A percentile compares a stretch with the other conserved stretches of the same genome.
phyloP scores from a whole-genome alignment of 805 yeast species.

The Ogataea ganodermae region DNA sequence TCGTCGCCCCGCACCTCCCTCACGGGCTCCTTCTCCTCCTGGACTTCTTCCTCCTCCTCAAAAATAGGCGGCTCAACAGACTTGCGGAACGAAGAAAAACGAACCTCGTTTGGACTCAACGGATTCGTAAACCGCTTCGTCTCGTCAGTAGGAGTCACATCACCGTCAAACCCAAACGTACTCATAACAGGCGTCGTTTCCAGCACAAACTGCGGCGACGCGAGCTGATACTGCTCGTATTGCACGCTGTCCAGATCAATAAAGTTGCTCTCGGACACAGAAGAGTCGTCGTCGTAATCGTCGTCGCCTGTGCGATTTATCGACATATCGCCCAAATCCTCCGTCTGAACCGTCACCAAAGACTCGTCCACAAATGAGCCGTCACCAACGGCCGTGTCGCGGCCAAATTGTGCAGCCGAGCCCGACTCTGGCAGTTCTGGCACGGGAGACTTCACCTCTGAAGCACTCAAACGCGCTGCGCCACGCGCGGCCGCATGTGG shows the following conservation, averaged over 20 bases:
- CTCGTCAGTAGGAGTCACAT: slow-evolving; percentile 26
- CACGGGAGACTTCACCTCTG: slow-evolving; percentile 1
- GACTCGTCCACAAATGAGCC: slow-evolving; percentile 18
- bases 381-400: slow-evolving; percentile 3
- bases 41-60: slow-evolving; percentile 27
- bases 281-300: slow-evolving; percentile 17
- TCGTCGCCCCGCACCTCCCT: not conserved
- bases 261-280: slow-evolving; percentile 29
- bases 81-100: slow-evolving; percentile 18
- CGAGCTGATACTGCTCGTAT: slow-evolving; percentile 9
- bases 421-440: slow-evolving; percentile 6
- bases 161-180: slow-evolving; percentile 18
- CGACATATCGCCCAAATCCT: slow-evolving; percentile 11
- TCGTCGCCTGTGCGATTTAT: not conserved
- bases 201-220: slow-evolving; percentile 8
- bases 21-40: not conserved
- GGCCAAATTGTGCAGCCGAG: slow-evolving; percentile 1
- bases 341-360: slow-evolving; percentile 15
- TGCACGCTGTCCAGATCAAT: slow-evolving; percentile 24
- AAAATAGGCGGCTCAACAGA: slow-evolving; percentile 22
- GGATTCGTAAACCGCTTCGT: slow-evolving; percentile 26
- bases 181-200: slow-evolving; percentile 16
- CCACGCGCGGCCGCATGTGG: not conserved
- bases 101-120: slow-evolving; percentile 15
- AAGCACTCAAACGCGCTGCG: not conserved